Percentiles rank a stretch among this genome's conserved stretches.
Evolutionary conservation across 169 alveolate species (phyloP).

Genomic region (Babesia ovis): DNA sequence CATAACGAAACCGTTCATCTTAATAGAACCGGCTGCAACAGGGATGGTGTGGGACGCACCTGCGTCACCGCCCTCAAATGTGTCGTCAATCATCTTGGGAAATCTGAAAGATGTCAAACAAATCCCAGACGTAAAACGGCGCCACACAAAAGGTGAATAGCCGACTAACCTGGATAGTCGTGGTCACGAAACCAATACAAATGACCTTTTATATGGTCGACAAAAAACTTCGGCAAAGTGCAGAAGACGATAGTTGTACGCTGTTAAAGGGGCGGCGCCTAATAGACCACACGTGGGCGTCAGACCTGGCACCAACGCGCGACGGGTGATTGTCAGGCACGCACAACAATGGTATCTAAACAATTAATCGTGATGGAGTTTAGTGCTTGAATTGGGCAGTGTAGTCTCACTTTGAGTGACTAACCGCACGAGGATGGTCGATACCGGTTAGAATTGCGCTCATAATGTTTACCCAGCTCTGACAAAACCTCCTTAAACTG

Average conservation of each 20-base stretch:
- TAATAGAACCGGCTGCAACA: constrained; percentile 94
- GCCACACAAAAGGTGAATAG: neutral
- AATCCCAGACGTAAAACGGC: neutral
- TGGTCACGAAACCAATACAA: neutral
- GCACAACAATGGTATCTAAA: too few relatives aligned
- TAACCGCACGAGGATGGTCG: neutral
- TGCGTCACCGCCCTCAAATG: constrained; percentile 81
- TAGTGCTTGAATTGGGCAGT: too few relatives aligned
- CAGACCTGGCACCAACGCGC: constrained; percentile 16
- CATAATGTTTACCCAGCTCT: constrained; percentile 58
- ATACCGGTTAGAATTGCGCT: neutral
- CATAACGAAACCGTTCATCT: constrained; percentile 95
- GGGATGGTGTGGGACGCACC: constrained; percentile 96
- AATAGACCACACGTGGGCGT: constrained; percentile 1
- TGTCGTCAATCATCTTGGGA: constrained; percentile 62
- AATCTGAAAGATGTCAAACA: neutral
- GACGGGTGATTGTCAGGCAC: constrained; percentile 7
- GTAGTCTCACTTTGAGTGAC: neutral
- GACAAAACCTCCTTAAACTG: constrained; percentile 49
- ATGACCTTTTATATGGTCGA: neutral
- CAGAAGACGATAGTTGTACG: neutral
- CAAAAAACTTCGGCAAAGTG: neutral
- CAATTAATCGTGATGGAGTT: too few relatives aligned
- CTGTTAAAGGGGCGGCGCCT: neutral
- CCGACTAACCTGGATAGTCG: neutral